phyloP scores from a whole-genome alignment of 2,329 filamentous ascomycete species.

The Lasiodiplodia theobromae region DNA sequence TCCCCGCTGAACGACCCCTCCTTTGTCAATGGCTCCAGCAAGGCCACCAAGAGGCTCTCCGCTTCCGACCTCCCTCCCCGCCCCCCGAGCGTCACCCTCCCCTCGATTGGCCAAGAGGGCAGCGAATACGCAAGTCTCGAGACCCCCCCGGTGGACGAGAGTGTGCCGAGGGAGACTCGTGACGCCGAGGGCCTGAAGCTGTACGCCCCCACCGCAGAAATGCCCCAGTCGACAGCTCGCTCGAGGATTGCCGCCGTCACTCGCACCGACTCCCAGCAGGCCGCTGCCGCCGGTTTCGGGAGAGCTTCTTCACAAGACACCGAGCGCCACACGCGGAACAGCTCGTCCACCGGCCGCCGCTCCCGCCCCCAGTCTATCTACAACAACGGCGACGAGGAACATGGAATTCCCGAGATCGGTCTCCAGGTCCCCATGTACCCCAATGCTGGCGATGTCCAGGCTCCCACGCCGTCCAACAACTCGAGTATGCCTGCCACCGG shows the following conservation, averaged over 20 bases:
- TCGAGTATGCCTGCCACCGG: slow-evolving; percentile 50
- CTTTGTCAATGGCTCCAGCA: slow-evolving; percentile 53
- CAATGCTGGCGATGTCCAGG: slow-evolving; percentile 93
- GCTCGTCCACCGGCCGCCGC: slow-evolving; percentile 40
- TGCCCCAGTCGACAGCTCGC: slow-evolving; percentile 82
- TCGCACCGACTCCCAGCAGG: slow-evolving; percentile 86
- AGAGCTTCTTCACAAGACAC: slow-evolving; percentile 52
- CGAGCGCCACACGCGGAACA: slow-evolving; percentile 30
- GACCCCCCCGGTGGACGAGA: slow-evolving; percentile 43
- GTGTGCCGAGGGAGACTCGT: slow-evolving; percentile 74
- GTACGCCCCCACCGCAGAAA: slow-evolving; percentile 85
- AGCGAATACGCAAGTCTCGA: slow-evolving; percentile 70
- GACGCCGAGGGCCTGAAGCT: slow-evolving; percentile 83
- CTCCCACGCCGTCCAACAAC: slow-evolving; percentile 78
- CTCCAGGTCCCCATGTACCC: slow-evolving; percentile 93
- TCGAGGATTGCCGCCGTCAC: slow-evolving; percentile 84
- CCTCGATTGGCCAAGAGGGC: slow-evolving; percentile 88
- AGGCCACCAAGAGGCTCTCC: slow-evolving; percentile 39
- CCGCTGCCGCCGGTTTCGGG: slow-evolving; percentile 84
- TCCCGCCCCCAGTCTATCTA: slow-evolving; percentile 64
- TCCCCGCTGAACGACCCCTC: slow-evolving; percentile 82
- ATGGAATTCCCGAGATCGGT: slow-evolving; percentile 91
- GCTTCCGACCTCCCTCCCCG: slow-evolving; percentile 60
- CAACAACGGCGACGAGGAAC: slow-evolving; percentile 68
- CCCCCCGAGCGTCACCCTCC: slow-evolving; percentile 79